Percentiles rank a stretch among this genome's conserved stretches.
Evolutionary conservation across 768 basidiomycete species (phyloP).

Genomic region (Mycena capillaripes): DNA sequence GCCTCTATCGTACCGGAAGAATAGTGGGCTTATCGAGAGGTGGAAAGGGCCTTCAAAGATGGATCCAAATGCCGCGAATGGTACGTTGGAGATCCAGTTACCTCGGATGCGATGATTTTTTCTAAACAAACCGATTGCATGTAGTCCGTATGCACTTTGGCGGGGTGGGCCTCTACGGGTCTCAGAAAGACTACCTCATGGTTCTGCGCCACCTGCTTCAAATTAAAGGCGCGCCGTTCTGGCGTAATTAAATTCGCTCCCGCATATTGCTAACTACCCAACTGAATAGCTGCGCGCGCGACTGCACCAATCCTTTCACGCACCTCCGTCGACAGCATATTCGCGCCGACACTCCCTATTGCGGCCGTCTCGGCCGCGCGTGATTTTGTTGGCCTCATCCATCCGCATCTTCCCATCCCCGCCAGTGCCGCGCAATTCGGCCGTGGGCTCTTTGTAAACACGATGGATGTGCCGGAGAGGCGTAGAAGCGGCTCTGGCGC

Average conservation of each 20-base stretch:
- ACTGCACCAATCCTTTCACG: slow-evolving; percentile 16
- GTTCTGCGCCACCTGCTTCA: slow-evolving; percentile 35
- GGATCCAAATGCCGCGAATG: slow-evolving; percentile 29
- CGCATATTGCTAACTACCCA: neutral
- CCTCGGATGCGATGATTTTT: neutral
- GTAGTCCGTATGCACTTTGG: slow-evolving; percentile 38
- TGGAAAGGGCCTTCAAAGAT: slow-evolving; percentile 28
- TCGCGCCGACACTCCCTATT: slow-evolving; percentile 4
- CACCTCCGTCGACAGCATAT: slow-evolving; percentile 12
- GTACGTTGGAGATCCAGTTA: neutral
- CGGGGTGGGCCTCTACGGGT: slow-evolving; percentile 37
- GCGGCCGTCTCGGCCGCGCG: neutral
- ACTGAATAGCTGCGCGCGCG: slow-evolving; percentile 14
- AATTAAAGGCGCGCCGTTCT: slow-evolving; percentile 9
- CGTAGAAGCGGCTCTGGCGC: slow-evolving; percentile 16
- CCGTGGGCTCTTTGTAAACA: slow-evolving; percentile 13
- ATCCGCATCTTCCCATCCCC: neutral
- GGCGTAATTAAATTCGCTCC: too few species aligned
- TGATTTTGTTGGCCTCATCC: neutral
- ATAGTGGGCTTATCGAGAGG: slow-evolving; percentile 28
- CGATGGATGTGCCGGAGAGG: slow-evolving; percentile 10
- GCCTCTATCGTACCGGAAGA: slow-evolving; percentile 29
- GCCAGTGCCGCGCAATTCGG: slow-evolving; percentile 10
- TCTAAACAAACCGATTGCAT: neutral
- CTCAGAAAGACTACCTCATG: slow-evolving; percentile 41